These are phyloP conservation scores for Aspergillus sp. DNA, from an alignment of 2,329 filamentous ascomycete genomes.

Conservation along the genomic window DNA sequence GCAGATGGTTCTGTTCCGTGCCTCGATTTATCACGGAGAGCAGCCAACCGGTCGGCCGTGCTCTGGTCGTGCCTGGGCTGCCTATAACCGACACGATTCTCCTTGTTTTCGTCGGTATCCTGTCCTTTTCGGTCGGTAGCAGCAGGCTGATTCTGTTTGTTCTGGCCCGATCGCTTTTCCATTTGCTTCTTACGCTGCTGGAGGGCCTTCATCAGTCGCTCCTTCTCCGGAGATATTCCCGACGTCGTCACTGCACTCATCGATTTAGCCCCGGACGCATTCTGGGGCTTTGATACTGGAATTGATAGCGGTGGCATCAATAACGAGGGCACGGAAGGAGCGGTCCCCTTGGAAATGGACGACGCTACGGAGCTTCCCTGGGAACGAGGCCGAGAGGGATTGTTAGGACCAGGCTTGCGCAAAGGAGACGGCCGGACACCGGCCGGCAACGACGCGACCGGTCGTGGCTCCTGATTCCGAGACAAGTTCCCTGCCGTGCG, in stretches of 20 bases:
- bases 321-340: slow-evolving; percentile 32
- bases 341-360: slow-evolving; percentile 19
- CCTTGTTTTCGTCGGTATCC: slow-evolving; percentile 14
- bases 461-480: slow-evolving; percentile 48
- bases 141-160: slow-evolving; percentile 18
- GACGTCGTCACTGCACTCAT: slow-evolving; percentile 40
- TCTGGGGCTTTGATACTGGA: slow-evolving; percentile 25
- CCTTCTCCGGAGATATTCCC: slow-evolving; percentile 78
- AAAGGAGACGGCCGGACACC: slow-evolving; percentile 60
- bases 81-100: slow-evolving; percentile 19
- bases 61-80: slow-evolving; percentile 6
- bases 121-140: slow-evolving; percentile 8
- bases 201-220: slow-evolving; percentile 86
- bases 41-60: slow-evolving; percentile 1
- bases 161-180: slow-evolving; percentile 27
- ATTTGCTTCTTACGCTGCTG: slow-evolving; percentile 80
- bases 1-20: not conserved
- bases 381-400: slow-evolving; percentile 37
- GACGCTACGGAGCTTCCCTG: slow-evolving; percentile 29
- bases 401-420: slow-evolving; percentile 41
- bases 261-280: slow-evolving; percentile 34
- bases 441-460: slow-evolving; percentile 69
- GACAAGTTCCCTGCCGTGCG: slow-evolving; percentile 47
- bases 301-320: slow-evolving; percentile 32
- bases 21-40: not conserved